Conservation (phyloP, 2,329 filamentous ascomycete genomes). For the Penicillium sp. region DNA sequence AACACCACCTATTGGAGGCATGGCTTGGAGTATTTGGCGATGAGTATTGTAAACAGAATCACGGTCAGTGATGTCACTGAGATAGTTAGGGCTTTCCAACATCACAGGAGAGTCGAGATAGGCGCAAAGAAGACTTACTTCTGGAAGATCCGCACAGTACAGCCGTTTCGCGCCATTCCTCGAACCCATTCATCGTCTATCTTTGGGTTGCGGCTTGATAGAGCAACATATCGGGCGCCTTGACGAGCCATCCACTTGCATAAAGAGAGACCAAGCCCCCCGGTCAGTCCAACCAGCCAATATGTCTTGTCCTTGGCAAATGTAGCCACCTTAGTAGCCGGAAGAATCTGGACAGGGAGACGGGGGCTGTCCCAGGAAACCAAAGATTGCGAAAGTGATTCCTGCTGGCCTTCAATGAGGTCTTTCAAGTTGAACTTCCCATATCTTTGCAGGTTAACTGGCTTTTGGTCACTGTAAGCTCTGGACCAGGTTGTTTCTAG, state of each 20-base stretch:
- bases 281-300: conserved; percentile 29
- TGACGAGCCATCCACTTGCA: conserved; percentile 30
- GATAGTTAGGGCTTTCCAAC: neutral
- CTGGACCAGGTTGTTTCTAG: conserved; percentile 7
- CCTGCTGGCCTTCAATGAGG: conserved; percentile 6
- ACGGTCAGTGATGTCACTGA: conserved; percentile 21
- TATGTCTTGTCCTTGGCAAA: conserved; percentile 34
- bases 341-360: conserved; percentile 15
- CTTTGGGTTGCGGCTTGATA: conserved; percentile 31
- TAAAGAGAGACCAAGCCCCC: conserved; percentile 28
- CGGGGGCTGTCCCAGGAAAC: conserved; percentile 10
- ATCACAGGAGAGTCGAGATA: too few relatives aligned
- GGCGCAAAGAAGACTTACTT: conserved; percentile 10
- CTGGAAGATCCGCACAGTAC: conserved; percentile 19
- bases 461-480: conserved; percentile 3
- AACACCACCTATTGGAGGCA: conserved; percentile 40
- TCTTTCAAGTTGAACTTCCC: conserved; percentile 1
- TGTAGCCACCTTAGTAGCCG: conserved; percentile 16
- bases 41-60: conserved; percentile 23
- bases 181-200: conserved; percentile 24
- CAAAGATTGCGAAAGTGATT: conserved; percentile 2
- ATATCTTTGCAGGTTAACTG: conserved; percentile 11
- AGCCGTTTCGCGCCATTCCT: conserved; percentile 15
- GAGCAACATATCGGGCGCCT: conserved; percentile 26
- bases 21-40: conserved; percentile 23